phyloP scores from a whole-genome alignment of 116 monocot species.

The Zostera marina region DNA sequence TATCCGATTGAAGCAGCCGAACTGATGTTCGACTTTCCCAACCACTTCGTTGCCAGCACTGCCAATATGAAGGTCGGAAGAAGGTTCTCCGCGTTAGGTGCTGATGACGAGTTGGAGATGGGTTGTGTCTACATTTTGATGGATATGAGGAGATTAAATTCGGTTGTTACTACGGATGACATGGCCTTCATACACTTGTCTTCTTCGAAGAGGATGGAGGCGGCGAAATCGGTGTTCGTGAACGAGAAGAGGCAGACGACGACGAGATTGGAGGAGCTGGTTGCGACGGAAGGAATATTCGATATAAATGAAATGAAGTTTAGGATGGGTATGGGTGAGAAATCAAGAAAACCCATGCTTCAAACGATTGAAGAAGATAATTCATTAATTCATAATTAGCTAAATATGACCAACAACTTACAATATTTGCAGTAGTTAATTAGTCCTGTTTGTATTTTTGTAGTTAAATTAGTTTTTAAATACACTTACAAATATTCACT shows the following conservation, averaged over 20 bases:
- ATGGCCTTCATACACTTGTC: slow-evolving; percentile 12
- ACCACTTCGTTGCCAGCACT: slow-evolving; percentile 20
- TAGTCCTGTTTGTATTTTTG: no score
- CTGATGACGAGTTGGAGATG: slow-evolving; percentile 38
- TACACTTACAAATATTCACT: no score
- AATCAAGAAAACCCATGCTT: slow-evolving; percentile 30
- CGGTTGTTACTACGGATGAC: slow-evolving; percentile 14
- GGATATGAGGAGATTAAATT: slow-evolving; percentile 24
- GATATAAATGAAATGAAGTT: slow-evolving; percentile 12
- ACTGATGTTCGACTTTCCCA: slow-evolving; percentile 33
- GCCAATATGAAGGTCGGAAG: slow-evolving; percentile 15
- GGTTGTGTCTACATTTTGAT: slow-evolving; percentile 24
- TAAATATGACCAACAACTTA: no score
- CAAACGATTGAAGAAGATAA: slow-evolving; percentile 41
- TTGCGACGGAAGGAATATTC: neutral
- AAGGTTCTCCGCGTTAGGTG: slow-evolving; percentile 17
- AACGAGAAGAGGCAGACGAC: neutral
- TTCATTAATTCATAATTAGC: no score
- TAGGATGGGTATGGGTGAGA: slow-evolving; percentile 16
- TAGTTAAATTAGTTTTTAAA: no score
- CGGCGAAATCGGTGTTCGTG: neutral
- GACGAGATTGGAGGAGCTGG: slow-evolving; percentile 7
- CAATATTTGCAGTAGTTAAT: no score
- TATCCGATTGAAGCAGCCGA: slow-evolving; percentile 19
- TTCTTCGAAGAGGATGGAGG: neutral